Percentiles rank a stretch among this genome's conserved stretches.
These are phyloP conservation scores for Scheffersomyces segobiensis DNA, from an alignment of 1,139 yeast genomes.

Conservation along the genomic window DNA sequence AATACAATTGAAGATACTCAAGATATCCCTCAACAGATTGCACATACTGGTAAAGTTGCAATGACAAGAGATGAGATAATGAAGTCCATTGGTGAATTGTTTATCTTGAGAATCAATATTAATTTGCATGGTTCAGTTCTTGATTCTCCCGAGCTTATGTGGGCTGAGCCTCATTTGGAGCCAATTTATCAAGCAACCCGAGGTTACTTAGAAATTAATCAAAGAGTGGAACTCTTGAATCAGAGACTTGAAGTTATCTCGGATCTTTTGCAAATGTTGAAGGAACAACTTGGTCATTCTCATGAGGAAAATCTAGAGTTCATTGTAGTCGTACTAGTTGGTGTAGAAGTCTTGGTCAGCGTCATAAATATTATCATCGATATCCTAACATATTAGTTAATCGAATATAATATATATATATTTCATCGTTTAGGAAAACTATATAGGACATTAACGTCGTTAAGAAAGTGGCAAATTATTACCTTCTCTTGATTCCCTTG, in stretches of 20 bases:
- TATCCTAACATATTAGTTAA: conserved; percentile 29
- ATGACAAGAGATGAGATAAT: conserved; percentile 93
- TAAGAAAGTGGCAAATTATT: background rate
- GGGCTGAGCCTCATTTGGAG: conserved; percentile 97
- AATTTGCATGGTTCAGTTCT: conserved; percentile 93
- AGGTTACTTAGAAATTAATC: conserved; percentile 91
- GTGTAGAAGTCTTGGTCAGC: conserved; percentile 88
- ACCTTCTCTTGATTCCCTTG: background rate
- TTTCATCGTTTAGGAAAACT: background rate
- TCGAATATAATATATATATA: background rate
- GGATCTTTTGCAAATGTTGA: conserved; percentile 90
- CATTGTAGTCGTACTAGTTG: conserved; percentile 89
- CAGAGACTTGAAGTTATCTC: conserved; percentile 92
- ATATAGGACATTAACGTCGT: background rate
- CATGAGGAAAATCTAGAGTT: conserved; percentile 90
- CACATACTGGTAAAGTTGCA: conserved; percentile 89
- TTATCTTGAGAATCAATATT: conserved; percentile 84
- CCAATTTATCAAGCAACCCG: conserved; percentile 96
- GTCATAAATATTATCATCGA: conserved; percentile 62
- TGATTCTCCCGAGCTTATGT: conserved; percentile 96
- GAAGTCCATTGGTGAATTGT: conserved; percentile 95
- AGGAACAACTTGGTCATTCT: conserved; percentile 93
- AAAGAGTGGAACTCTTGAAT: conserved; percentile 82
- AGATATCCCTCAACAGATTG: conserved; percentile 94
- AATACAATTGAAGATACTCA: conserved; percentile 96